Conservation (phyloP, 305 asterid species). For the Salvia sclarea region DNA sequence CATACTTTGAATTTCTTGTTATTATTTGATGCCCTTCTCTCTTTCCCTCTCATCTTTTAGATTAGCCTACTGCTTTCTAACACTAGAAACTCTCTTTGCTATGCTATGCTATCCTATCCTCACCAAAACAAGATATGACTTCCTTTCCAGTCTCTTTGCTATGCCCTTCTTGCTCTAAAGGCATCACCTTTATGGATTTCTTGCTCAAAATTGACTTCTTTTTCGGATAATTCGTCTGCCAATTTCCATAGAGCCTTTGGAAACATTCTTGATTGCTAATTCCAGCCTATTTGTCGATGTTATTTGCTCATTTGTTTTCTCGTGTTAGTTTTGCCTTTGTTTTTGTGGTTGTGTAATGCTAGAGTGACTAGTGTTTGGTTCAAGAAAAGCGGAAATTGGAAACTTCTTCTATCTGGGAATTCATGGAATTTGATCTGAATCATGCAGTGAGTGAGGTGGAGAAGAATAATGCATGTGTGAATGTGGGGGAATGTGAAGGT, state of each 20-base stretch:
- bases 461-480: slow-evolving; percentile 47
- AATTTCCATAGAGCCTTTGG: neutral
- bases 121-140: slow-evolving; percentile 37
- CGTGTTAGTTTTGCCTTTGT: slow-evolving; percentile 7
- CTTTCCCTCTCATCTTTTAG: slow-evolving; percentile 38
- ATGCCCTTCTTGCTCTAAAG: slow-evolving; percentile 49
- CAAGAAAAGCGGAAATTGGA: neutral
- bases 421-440: slow-evolving; percentile 91
- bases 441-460: slow-evolving; percentile 67
- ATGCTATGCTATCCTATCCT: neutral
- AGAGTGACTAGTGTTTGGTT: slow-evolving; percentile 41
- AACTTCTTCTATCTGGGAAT: slow-evolving; percentile 21
- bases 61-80: slow-evolving; percentile 25
- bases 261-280: slow-evolving; percentile 19
- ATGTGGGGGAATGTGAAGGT: slow-evolving; percentile 66
- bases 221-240: slow-evolving; percentile 10
- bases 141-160: slow-evolving; percentile 27
- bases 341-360: slow-evolving; percentile 28
- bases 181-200: slow-evolving; percentile 43
- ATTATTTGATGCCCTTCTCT: slow-evolving; percentile 70
- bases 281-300: slow-evolving; percentile 24
- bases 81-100: slow-evolving; percentile 2
- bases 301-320: slow-evolving; percentile 19
- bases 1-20: slow-evolving; percentile 82
- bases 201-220: slow-evolving; percentile 39